Evolutionary conservation across 2,329 filamentous ascomycete genomes (phyloP).

Genomic region (Talaromyces atroroseus): DNA sequence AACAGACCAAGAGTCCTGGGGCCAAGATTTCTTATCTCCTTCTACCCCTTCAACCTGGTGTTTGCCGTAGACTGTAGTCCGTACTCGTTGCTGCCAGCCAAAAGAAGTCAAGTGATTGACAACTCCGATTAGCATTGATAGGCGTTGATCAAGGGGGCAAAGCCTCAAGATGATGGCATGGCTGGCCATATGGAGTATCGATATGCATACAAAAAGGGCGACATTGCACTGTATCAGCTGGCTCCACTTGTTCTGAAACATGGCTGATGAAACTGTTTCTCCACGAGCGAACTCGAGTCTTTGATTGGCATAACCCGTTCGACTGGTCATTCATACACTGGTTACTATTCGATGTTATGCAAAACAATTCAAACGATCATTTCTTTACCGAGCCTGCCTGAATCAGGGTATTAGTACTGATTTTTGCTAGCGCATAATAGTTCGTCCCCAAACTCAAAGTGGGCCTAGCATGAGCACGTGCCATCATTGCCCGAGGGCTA

Average conservation of each 20-base stretch:
- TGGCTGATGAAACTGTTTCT: neutral
- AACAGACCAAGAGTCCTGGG: no score
- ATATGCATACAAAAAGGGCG: neutral
- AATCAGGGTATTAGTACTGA: neutral
- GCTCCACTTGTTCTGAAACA: neutral
- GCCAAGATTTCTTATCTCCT: no score
- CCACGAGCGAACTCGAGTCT: neutral
- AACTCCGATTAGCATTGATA: no score
- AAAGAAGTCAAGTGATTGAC: no score
- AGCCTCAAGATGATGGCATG: neutral
- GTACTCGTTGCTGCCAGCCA: no score
- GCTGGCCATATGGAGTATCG: neutral
- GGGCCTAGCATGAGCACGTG: neutral
- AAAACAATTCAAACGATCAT: neutral
- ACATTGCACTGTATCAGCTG: neutral
- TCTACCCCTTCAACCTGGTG: no score
- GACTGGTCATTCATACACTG: no score
- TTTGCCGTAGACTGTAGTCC: no score
- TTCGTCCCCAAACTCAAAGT: neutral
- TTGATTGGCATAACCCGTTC: neutral
- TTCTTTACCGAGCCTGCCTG: neutral
- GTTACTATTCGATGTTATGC: neutral
- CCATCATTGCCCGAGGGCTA: neutral
- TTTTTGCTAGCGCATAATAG: neutral
- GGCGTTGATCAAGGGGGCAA: neutral